phyloP scores from a whole-genome alignment of 192 early-diverging fungal species.

The Entomortierella parvispora region DNA sequence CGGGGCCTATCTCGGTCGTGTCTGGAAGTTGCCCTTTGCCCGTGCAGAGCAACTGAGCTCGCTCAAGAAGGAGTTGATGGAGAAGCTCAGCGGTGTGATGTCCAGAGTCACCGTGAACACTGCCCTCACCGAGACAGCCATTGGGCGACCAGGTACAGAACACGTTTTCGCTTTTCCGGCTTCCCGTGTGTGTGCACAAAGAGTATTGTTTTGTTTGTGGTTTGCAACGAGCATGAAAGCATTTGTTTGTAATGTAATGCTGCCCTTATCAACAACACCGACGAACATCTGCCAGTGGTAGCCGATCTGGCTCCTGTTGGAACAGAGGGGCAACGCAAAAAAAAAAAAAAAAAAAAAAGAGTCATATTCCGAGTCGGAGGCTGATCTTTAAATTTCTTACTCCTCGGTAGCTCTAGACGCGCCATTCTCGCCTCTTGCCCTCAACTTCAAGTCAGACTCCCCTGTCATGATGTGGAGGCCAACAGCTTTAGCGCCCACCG shows the following conservation, averaged over 20 bases:
- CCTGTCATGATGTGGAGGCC: conserved; percentile 37
- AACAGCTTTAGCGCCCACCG: conserved; percentile 25
- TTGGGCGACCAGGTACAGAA: conserved; percentile 43
- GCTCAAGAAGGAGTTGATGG: conserved; percentile 79
- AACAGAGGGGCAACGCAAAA: conserved; percentile 5
- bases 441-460: conserved; percentile 44
- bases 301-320: too few species aligned
- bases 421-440: conserved; percentile 29
- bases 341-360: neutral
- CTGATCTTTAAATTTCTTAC: too few species aligned
- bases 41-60: conserved; percentile 68
- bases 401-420: conserved; percentile 17
- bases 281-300: neutral
- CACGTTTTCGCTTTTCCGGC: conserved; percentile 4
- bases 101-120: conserved; percentile 21
- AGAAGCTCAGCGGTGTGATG: conserved; percentile 60
- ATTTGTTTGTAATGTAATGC: conserved; percentile 26
- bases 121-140: conserved; percentile 19
- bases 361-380: neutral
- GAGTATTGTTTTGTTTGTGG: conserved; percentile 3
- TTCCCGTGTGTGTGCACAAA: too few species aligned
- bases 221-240: too few species aligned
- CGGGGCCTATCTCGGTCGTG: conserved; percentile 71
- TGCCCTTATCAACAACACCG: neutral
- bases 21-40: conserved; percentile 70